phyloP scores from a whole-genome alignment of 106 monocot species.

The Acorus gramineus region DNA sequence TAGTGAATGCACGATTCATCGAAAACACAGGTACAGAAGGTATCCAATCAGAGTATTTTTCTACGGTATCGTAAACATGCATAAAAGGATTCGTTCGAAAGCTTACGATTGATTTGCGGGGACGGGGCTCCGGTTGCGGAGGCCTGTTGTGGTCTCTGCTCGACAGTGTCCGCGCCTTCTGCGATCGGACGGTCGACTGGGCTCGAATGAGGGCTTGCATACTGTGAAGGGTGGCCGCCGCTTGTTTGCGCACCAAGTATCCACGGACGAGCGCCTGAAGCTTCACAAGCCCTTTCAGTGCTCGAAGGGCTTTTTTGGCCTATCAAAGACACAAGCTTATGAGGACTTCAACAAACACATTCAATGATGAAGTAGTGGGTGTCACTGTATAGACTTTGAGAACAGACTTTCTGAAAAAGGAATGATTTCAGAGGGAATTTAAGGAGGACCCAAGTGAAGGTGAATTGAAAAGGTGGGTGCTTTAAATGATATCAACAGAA shows the following conservation, averaged over 20 bases:
- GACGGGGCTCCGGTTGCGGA: conserved; percentile 16
- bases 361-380: neutral
- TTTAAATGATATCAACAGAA: too few relatives aligned
- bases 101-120: conserved; percentile 40
- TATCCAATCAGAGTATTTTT: too few relatives aligned
- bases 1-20: too few relatives aligned
- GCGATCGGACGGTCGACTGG: conserved; percentile 33
- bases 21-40: too few relatives aligned
- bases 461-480: too few relatives aligned
- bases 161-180: conserved; percentile 12
- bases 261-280: conserved; percentile 83
- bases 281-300: conserved; percentile 68
- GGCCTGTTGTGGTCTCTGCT: conserved; percentile 9
- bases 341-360: neutral
- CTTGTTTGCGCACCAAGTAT: conserved; percentile 67
- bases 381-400: too few relatives aligned
- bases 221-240: conserved; percentile 39
- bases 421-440: too few relatives aligned
- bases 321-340: conserved; percentile 1
- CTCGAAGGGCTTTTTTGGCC: conserved; percentile 83
- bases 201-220: conserved; percentile 52
- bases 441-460: too few relatives aligned
- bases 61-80: too few relatives aligned
- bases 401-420: too few relatives aligned
- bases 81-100: too few relatives aligned